Evolutionary conservation across 257 asterid genomes (phyloP).

Genomic region (Fraxinus anomala): DNA sequence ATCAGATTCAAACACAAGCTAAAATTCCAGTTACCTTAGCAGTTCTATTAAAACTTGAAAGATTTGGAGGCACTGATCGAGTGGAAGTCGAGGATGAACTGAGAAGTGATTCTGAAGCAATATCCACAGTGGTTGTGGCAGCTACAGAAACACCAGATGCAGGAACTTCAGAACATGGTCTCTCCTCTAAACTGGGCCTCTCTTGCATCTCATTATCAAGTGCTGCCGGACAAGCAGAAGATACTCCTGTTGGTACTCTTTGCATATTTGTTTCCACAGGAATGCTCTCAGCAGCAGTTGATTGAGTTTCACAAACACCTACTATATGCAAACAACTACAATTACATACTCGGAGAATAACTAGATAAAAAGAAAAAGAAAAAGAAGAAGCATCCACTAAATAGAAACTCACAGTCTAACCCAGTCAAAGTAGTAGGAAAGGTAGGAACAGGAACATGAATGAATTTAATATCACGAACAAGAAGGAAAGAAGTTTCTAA

Average conservation of each 20-base stretch:
- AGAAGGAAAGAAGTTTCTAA: not conserved
- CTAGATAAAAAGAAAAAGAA: not conserved
- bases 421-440: not conserved
- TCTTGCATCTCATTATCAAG: conserved; percentile 36
- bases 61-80: conserved; percentile 41
- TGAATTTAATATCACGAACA: not conserved
- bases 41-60: conserved; percentile 39
- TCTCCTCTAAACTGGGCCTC: conserved; percentile 36
- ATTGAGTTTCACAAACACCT: conserved; percentile 39
- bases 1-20: too few species aligned
- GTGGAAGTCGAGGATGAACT: conserved; percentile 52
- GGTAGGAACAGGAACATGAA: not conserved
- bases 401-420: conserved; percentile 20
- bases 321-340: conserved; percentile 34
- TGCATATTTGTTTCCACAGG: conserved; percentile 28
- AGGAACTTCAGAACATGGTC: conserved; percentile 33
- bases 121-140: conserved; percentile 30
- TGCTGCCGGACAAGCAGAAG: conserved; percentile 34
- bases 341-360: not conserved
- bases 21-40: conserved; percentile 47
- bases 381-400: not conserved
- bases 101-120: conserved; percentile 42
- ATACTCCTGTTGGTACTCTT: conserved; percentile 28
- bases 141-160: conserved; percentile 36
- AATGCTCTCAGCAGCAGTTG: conserved; percentile 24